Conservation (phyloP, 1,139 yeast genomes). For the Suhomyces taliae region DNA sequence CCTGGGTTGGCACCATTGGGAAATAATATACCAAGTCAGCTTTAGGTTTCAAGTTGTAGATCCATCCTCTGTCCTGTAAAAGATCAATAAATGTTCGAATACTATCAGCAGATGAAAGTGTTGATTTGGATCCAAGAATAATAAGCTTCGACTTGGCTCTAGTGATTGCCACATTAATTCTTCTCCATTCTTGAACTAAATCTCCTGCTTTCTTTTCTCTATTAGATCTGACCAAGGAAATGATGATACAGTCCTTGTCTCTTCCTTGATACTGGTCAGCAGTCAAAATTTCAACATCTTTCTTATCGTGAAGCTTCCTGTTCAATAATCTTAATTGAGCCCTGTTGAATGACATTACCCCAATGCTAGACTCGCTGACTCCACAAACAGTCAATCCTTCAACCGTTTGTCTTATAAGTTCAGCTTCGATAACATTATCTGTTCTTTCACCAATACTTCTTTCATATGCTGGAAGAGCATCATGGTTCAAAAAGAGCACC, state of each 20-base stretch:
- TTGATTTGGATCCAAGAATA: slow-evolving; percentile 72
- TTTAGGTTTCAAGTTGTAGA: slow-evolving; percentile 49
- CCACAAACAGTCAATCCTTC: slow-evolving; percentile 62
- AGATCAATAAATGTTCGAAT: slow-evolving; percentile 64
- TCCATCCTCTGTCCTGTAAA: slow-evolving; percentile 63
- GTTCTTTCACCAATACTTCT: slow-evolving; percentile 60
- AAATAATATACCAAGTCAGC: slow-evolving; percentile 42
- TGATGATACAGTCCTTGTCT: slow-evolving; percentile 86
- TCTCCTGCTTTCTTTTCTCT: slow-evolving; percentile 69
- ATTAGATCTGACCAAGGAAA: slow-evolving; percentile 86
- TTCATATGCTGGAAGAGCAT: slow-evolving; percentile 62
- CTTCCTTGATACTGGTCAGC: slow-evolving; percentile 97
- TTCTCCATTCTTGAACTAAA: slow-evolving; percentile 80
- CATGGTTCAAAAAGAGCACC: slow-evolving; percentile 82
- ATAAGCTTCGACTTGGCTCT: slow-evolving; percentile 84
- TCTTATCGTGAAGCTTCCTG: slow-evolving; percentile 37
- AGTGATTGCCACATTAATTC: slow-evolving; percentile 92
- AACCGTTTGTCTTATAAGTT: slow-evolving; percentile 60
- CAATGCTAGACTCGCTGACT: slow-evolving; percentile 58
- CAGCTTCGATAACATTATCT: slow-evolving; percentile 72
- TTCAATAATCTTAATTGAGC: slow-evolving; percentile 68
- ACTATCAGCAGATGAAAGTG: slow-evolving; percentile 56
- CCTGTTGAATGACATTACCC: slow-evolving; percentile 86
- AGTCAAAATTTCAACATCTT: slow-evolving; percentile 72
- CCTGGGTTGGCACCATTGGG: slow-evolving; percentile 4